Evolutionary conservation across 257 asterid species (phyloP).

Genomic region (Petrea volubilis): DNA sequence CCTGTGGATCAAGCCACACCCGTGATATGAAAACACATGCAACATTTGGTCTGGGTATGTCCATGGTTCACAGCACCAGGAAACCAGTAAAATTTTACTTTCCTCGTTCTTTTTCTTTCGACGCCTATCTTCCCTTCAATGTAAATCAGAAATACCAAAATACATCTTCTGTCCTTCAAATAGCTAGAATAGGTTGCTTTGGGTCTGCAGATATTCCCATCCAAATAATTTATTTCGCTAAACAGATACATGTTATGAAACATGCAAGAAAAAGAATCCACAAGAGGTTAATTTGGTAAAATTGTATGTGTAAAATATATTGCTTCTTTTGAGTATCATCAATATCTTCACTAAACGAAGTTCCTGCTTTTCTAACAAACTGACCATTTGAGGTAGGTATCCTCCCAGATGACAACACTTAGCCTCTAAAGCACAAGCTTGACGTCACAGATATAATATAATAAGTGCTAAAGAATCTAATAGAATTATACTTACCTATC

Average conservation of each 20-base stretch:
- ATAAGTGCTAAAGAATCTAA: background rate
- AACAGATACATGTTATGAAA: background rate
- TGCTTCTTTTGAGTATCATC: background rate
- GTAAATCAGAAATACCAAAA: background rate
- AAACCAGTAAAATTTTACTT: background rate
- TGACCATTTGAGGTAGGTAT: background rate
- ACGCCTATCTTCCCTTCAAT: conserved; percentile 3
- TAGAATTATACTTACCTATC: conserved; percentile 60
- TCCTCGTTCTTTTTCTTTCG: background rate
- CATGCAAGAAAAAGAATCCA: background rate
- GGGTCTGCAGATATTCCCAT: background rate
- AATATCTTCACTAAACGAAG: background rate
- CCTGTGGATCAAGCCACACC: background rate
- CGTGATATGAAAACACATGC: conserved; percentile 11
- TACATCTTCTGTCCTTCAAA: conserved; percentile 2
- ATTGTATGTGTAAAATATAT: background rate
- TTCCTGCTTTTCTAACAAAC: conserved; percentile 3
- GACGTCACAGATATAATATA: conserved; percentile 4
- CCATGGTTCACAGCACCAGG: background rate
- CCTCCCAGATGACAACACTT: background rate
- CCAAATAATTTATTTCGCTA: background rate
- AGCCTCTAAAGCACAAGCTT: conserved; percentile 17
- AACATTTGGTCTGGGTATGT: background rate
- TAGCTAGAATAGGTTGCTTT: conserved; percentile 7
- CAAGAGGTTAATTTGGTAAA: background rate